Evolutionary conservation across 257 asterid species (phyloP).

Genomic region (Nicotiana attenuata): DNA sequence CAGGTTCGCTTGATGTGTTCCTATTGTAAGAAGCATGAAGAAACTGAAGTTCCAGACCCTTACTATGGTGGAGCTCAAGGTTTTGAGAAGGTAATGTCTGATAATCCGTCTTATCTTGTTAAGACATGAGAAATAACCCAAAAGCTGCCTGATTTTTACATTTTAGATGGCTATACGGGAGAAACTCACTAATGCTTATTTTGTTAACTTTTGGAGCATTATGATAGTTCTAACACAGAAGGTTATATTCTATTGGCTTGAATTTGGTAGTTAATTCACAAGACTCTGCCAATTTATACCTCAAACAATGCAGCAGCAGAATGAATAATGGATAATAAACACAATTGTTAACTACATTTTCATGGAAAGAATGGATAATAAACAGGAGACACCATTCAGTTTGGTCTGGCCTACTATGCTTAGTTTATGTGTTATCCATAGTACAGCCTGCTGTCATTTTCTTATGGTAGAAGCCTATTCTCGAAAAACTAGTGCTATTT

Average conservation of each 20-base stretch:
- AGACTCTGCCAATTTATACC: background rate
- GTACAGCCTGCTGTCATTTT: background rate
- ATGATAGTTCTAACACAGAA: background rate
- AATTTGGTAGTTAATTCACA: background rate
- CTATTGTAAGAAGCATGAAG: conserved; percentile 67
- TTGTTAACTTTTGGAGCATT: background rate
- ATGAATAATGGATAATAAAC: background rate
- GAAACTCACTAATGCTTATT: background rate
- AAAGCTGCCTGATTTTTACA: background rate
- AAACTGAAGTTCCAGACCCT: conserved; percentile 82
- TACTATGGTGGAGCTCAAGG: conserved; percentile 87
- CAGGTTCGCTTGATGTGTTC: conserved; percentile 72
- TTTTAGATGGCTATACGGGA: background rate
- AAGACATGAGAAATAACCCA: background rate
- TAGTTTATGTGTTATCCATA: background rate
- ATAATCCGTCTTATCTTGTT: background rate
- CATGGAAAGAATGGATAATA: background rate
- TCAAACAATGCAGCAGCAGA: background rate
- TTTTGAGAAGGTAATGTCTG: conserved; percentile 64
- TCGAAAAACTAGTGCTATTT: background rate
- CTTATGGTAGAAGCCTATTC: background rate
- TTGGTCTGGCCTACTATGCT: background rate
- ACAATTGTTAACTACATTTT: background rate
- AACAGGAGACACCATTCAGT: background rate
- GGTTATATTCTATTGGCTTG: background rate